phyloP scores from a whole-genome alignment of 2,329 filamentous ascomycete species.

The Scytalidium sp. region DNA sequence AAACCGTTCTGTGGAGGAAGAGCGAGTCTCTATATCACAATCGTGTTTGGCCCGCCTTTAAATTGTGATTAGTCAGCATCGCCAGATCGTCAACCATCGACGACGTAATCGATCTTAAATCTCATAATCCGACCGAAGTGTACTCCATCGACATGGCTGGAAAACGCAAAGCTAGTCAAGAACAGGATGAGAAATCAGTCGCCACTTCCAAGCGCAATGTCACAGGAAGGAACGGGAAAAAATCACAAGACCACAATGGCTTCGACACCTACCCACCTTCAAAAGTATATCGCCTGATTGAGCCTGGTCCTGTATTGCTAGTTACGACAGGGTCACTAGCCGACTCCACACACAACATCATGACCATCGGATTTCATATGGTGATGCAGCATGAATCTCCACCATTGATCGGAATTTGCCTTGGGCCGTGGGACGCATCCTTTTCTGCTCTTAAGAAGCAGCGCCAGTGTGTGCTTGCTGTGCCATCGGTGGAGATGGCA shows the following conservation, averaged over 20 bases:
- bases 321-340: slow-evolving; percentile 57
- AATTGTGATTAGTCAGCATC: no score
- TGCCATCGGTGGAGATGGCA: slow-evolving; percentile 29
- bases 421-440: slow-evolving; percentile 33
- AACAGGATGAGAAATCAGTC: not conserved
- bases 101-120: no score
- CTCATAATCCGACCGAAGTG: no score
- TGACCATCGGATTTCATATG: slow-evolving; percentile 37
- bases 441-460: slow-evolving; percentile 26
- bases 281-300: slow-evolving; percentile 31
- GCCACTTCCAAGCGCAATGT: not conserved
- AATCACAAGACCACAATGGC: slow-evolving; percentile 1
- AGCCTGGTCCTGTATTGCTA: slow-evolving; percentile 32
- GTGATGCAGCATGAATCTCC: slow-evolving; percentile 33
- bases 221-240: not conserved
- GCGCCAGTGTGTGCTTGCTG: slow-evolving; percentile 31
- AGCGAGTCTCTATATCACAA: no score
- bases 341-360: slow-evolving; percentile 58
- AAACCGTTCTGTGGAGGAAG: no score
- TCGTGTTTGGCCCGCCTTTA: no score
- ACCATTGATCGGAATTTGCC: slow-evolving; percentile 27
- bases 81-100: no score
- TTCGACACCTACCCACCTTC: slow-evolving; percentile 11
- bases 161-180: not conserved
- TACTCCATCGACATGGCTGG: no score